A percentile compares a stretch with the other conserved stretches of the same genome.
Evolutionary conservation across 768 basidiomycete species (phyloP).

Genomic region (Pleurotus platypus): DNA sequence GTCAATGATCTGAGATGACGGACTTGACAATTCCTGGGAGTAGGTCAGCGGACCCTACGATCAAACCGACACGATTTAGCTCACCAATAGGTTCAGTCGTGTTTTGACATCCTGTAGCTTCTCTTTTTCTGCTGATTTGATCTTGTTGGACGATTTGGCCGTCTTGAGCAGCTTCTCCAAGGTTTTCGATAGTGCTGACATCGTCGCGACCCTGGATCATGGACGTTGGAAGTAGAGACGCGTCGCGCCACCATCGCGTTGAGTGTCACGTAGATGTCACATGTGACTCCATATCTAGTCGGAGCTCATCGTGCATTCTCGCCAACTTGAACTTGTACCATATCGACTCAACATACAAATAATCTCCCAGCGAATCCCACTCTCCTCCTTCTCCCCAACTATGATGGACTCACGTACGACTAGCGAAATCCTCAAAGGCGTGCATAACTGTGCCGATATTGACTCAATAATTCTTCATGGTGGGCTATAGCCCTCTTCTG

Average conservation of each 20-base stretch:
- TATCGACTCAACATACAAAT: neutral
- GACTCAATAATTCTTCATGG: constrained; percentile 1
- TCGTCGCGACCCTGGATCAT: neutral
- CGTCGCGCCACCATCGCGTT: neutral
- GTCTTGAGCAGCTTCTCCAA: neutral
- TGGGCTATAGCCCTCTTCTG: neutral
- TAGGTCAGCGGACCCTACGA: neutral
- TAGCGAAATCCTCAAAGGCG: neutral
- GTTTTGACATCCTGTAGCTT: neutral
- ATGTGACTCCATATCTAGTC: neutral
- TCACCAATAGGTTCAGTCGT: neutral
- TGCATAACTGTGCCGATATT: neutral
- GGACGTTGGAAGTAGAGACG: constrained; percentile 5
- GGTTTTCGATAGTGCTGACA: neutral
- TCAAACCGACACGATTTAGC: neutral
- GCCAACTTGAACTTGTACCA: no score
- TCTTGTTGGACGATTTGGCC: neutral
- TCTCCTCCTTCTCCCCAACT: neutral
- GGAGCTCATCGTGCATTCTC: no score
- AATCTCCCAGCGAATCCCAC: neutral
- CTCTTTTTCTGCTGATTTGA: neutral
- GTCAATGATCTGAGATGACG: constrained; percentile 31
- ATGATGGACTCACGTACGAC: neutral
- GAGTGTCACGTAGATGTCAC: neutral
- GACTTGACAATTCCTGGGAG: constrained; percentile 19